phyloP scores from a whole-genome alignment of 495 filamentous ascomycete species.

The Tirmania nivea region DNA sequence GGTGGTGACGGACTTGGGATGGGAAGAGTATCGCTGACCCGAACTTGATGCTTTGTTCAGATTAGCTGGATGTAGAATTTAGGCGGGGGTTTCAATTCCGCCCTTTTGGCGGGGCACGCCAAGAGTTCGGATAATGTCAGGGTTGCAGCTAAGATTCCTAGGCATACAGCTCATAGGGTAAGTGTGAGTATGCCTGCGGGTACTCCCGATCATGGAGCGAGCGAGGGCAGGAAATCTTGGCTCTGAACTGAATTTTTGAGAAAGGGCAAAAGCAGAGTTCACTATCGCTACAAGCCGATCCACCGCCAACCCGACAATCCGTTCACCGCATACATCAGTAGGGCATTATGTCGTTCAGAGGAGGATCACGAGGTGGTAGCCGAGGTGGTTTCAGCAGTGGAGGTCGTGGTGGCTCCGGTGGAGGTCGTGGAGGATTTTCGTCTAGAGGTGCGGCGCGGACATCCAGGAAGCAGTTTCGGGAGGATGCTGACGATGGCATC shows the following conservation, averaged over 20 bases:
- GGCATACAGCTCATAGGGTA: too few relatives aligned
- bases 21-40: too few relatives aligned
- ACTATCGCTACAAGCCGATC: too few relatives aligned
- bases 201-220: not conserved
- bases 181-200: not conserved
- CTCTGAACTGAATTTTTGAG: not conserved
- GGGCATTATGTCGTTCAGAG: conserved; percentile 10
- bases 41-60: too few relatives aligned
- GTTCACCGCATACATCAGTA: conserved; percentile 1
- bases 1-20: too few relatives aligned
- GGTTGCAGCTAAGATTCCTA: too few relatives aligned
- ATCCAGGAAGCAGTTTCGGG: not conserved
- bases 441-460: not conserved
- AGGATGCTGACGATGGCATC: not conserved
- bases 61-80: too few relatives aligned
- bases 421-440: conserved; percentile 1
- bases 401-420: conserved; percentile 24
- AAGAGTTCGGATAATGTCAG: not conserved
- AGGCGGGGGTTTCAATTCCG: too few relatives aligned
- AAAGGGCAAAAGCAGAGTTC: too few relatives aligned
- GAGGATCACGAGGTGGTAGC: conserved; percentile 26
- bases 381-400: conserved; percentile 26
- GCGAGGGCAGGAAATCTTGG: not conserved
- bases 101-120: not conserved
- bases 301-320: not conserved